Evolutionary conservation across 257 asterid genomes (phyloP), one percentile per base, ranked within the genome.

Genomic region (Paraleonurus japonicus): DNA sequence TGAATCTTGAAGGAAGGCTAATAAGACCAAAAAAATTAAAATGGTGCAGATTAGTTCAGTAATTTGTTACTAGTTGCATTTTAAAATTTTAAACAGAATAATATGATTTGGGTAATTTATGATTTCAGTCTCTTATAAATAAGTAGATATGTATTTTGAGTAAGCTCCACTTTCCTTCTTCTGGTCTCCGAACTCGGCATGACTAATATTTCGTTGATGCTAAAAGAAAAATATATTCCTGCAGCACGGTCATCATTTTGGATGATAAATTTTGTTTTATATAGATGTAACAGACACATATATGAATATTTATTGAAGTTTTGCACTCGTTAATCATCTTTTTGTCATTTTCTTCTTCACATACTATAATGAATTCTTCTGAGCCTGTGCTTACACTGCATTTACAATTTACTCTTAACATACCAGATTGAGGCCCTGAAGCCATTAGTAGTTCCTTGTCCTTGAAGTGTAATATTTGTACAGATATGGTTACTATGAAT

Each of bases 391-490:
- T 7, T 23, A 19, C 24, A 50, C 33, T 47, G 32, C 30, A 19
- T 5, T 16, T 39, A 41, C 19, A 20, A 4, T 35, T 35, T 23
- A 22, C 45, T 32, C 69, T 28, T 30, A 48, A 7, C 20, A 2
- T 20, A 10, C 35, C 32, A 55, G 24, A 35, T 30, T 60, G 51
- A 50, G 63, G 35, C 57, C 62, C 41, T 45, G 67, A 57, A 45
- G 61, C 30, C 6, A 67, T 28, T 22, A 65, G 43, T 50, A 50
- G 33, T 30, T 51, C 45, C 61, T 16, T 37, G 35, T 67, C 26
- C 60, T 24, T 64, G 80, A 27, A 69, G 64, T 67, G 19, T 57
- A 41, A 43, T 33, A 71, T 48, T 26, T 71, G 4, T 68, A 63
- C 24, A 32, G 19, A 57, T 58, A 37, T 28, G 17, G 50, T 43